Base-by-base conservation (phyloP, 108 stramenopile genomes). In the Nitzschia inconspicua region DNA sequence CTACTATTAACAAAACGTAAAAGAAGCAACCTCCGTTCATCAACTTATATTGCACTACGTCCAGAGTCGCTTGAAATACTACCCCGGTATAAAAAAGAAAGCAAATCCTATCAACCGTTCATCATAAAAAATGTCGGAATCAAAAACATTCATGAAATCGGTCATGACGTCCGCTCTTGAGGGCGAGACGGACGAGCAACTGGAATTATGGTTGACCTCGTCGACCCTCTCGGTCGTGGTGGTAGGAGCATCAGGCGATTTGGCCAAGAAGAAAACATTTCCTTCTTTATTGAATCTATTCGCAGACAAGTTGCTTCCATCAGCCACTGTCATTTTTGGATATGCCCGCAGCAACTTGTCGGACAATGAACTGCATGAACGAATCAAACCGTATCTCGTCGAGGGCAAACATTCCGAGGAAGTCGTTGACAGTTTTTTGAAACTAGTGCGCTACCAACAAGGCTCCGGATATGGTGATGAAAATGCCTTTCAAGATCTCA, bases 181-280 rank as follows among this genome's bases (percentile, higher is more conserved):
- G 31, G 47, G 29, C 19, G 32, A 43, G 7, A 41, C 34, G 13
- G 50, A 47, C 16, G 47, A 63, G 8, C 36, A 63, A n/a, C 22
- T 54, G 40, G 28, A 20, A 28, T 65, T 29, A 27, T 42, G 53
- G 40, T 36, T 4, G 10, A 42, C 42, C 16, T 41, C 11, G 3
- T 36, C 34, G 16, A 3, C 28, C 25, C 75, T 85, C 24, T 50
- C 59, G 16, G 60, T 90, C 18, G 65, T 91, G 22, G 68, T 94
- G 34, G 62, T 91, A 34, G 93, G 93, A 14, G 93, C 93, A 19
- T 72, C 69, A 26, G 98, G 97, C 25, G 96, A 98, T 60, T 81
- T 99, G 37, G 98, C 96, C 25, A 97, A 96, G 74, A 98, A 98
- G 56, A 99, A 98, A 82, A 97, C 95, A 0, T 95, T 77, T 75